A percentile compares a stretch with the other conserved stretches of the same genome.
These are phyloP conservation scores for Silybum marianum DNA, from an alignment of 129 eudicot genomes.

Conservation along the genomic window DNA sequence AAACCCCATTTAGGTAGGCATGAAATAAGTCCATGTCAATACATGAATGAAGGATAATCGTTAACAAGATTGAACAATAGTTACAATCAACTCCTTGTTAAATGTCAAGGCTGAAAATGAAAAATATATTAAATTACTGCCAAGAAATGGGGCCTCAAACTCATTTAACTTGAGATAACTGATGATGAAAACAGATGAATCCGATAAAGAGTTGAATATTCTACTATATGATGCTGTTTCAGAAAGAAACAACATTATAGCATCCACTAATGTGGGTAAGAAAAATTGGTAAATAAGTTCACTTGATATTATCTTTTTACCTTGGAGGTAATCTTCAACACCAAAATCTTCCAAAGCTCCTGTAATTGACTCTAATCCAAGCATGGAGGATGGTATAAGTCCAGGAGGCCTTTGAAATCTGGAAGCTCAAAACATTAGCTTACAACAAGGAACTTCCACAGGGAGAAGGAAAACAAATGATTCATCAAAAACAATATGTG, in stretches of 20 bases:
- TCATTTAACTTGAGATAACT: not conserved
- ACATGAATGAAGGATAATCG: not conserved
- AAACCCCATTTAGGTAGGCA: not conserved
- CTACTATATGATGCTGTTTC: not conserved
- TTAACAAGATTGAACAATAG: not conserved
- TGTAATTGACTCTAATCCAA: slow-evolving; percentile 79
- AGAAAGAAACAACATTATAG: not conserved
- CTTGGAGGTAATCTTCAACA: slow-evolving; percentile 86
- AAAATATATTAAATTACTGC: not conserved
- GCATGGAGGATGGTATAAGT: slow-evolving; percentile 83
- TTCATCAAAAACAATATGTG: not conserved
- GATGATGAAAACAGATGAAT: not conserved
- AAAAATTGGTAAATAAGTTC: not conserved
- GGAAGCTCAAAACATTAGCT: slow-evolving; percentile 9
- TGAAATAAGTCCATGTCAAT: not conserved
- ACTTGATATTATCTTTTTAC: slow-evolving; percentile 37
- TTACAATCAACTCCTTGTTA: not conserved
- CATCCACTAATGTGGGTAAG: not conserved
- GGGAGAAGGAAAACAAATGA: not conserved
- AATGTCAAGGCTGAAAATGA: not conserved
- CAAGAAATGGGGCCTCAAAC: not conserved
- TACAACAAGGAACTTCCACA: not conserved
- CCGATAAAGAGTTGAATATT: not conserved
- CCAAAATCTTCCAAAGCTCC: slow-evolving; percentile 87
- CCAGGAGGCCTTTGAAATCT: slow-evolving; percentile 99